phyloP scores from a whole-genome alignment of 768 basidiomycete genomes.

The Leccinum rimulosum region DNA sequence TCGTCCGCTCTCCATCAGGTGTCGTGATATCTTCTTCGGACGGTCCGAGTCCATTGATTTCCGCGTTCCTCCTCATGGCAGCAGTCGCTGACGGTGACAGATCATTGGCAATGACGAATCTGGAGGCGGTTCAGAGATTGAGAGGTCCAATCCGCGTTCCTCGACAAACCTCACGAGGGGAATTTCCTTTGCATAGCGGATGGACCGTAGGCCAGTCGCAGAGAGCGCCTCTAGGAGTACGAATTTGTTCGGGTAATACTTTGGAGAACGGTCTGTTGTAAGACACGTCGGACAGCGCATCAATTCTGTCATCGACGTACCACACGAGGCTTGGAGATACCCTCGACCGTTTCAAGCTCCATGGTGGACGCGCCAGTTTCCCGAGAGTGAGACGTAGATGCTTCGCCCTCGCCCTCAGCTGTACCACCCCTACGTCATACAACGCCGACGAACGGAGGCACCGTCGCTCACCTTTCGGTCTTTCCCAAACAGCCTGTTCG shows the following conservation, averaged over 20 bases:
- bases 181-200: conserved; percentile 97
- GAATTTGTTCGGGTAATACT: conserved; percentile 65
- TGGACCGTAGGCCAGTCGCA: conserved; percentile 92
- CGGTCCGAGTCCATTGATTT: conserved; percentile 68
- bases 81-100: conserved; percentile 77
- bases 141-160: background rate
- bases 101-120: conserved; percentile 94
- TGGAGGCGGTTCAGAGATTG: conserved; percentile 44
- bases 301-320: conserved; percentile 16
- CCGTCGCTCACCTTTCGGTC: conserved; percentile 42
- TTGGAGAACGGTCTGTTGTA: background rate
- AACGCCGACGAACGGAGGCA: background rate
- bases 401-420: conserved; percentile 4
- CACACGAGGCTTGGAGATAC: conserved; percentile 16
- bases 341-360: conserved; percentile 2
- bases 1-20: conserved; percentile 9
- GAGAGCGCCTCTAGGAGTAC: conserved; percentile 90
- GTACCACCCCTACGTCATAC: background rate
- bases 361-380: background rate
- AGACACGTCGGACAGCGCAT: background rate
- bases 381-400: background rate
- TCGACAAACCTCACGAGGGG: conserved; percentile 75
- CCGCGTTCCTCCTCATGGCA: conserved; percentile 84
- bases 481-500: conserved; percentile 38
- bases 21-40: conserved; percentile 22